Percentiles rank a stretch among this genome's conserved stretches.
These are phyloP conservation scores for Paracorniculantispora psalliotae DNA, from an alignment of 2,329 filamentous ascomycete species.

Conservation along the genomic window DNA sequence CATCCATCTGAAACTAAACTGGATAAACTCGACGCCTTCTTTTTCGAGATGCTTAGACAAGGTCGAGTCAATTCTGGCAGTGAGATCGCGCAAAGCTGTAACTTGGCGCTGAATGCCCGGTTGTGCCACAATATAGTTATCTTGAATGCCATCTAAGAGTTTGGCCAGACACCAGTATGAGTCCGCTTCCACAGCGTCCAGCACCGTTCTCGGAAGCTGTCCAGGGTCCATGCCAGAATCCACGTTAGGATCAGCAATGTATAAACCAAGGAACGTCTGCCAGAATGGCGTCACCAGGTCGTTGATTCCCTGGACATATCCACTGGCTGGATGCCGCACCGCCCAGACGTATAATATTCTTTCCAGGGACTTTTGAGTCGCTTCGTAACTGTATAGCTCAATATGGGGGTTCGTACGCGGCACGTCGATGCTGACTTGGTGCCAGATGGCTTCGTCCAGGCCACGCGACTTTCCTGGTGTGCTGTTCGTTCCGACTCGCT, in stretches of 20 bases:
- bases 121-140: conserved; percentile 97
- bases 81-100: conserved; percentile 79
- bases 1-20: conserved; percentile 99
- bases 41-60: conserved; percentile 84
- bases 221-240: conserved; percentile 96
- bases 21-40: conserved; percentile 95
- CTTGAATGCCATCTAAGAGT: conserved; percentile 95
- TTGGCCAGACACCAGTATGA: conserved; percentile 99
- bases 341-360: conserved; percentile 97
- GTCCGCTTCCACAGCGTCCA: conserved; percentile 96
- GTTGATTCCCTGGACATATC: conserved; percentile 98
- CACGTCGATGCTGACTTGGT: conserved; percentile 98
- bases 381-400: conserved; percentile 90
- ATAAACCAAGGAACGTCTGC: conserved; percentile 92
- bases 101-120: conserved; percentile 96
- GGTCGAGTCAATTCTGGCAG: conserved; percentile 77
- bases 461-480: conserved; percentile 52
- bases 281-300: conserved; percentile 96
- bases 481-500: conserved; percentile 51
- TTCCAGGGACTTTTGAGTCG: conserved; percentile 89
- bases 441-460: conserved; percentile 96
- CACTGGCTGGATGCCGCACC: conserved; percentile 92
- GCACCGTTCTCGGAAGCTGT: conserved; percentile 80
- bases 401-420: conserved; percentile 95
- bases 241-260: conserved; percentile 90